phyloP scores from a whole-genome alignment of 1,284 basidiomycete genomes.

The Bjerkandera adusta region DNA sequence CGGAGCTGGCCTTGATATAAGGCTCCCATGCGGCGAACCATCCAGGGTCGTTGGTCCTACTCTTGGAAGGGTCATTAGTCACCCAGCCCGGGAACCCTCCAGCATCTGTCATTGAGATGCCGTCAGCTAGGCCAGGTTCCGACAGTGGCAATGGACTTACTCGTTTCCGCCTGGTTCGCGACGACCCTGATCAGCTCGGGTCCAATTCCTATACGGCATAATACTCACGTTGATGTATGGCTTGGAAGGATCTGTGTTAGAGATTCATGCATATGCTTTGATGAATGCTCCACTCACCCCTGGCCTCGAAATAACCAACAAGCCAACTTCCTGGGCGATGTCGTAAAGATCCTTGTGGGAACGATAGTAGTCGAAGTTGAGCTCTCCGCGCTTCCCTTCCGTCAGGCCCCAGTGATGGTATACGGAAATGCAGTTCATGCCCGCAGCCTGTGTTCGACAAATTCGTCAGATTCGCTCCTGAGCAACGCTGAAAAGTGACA shows the following conservation, averaged over 20 bases:
- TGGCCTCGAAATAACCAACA: slow-evolving; percentile 66
- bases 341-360: slow-evolving; percentile 44
- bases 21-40: slow-evolving; percentile 44
- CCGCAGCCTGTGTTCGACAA: slow-evolving; percentile 36
- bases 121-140: background rate
- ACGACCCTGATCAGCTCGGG: background rate
- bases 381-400: slow-evolving; percentile 33
- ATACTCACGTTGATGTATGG: slow-evolving; percentile 24
- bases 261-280: background rate
- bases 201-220: no score
- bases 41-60: slow-evolving; percentile 42
- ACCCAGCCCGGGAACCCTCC: slow-evolving; percentile 52
- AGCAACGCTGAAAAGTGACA: background rate
- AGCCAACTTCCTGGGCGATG: slow-evolving; percentile 56
- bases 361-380: slow-evolving; percentile 28
- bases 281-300: slow-evolving; percentile 32
- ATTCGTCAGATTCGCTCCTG: no score
- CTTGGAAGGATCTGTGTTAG: background rate
- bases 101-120: slow-evolving; percentile 20
- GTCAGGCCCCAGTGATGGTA: slow-evolving; percentile 49
- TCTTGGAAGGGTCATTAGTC: slow-evolving; percentile 39
- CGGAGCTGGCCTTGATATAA: slow-evolving; percentile 40
- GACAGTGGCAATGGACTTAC: slow-evolving; percentile 18
- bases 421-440: slow-evolving; percentile 45
- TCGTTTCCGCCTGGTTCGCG: slow-evolving; percentile 34